Base-by-base conservation (phyloP, 305 asterid genomes). In the Euphrasia arctica region DNA sequence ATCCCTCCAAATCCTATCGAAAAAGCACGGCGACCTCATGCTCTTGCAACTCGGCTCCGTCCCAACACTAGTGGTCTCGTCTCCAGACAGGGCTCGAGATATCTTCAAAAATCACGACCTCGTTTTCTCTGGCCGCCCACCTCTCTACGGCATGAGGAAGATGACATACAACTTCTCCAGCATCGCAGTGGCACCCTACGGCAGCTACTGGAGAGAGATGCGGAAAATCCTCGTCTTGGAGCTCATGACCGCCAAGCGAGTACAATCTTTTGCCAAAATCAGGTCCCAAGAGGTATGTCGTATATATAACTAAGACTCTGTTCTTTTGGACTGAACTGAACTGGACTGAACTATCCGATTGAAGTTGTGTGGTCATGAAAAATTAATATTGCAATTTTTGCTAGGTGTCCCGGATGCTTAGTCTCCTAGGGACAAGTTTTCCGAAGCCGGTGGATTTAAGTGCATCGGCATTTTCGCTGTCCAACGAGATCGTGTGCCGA, bases 1-100 rank as follows among this genome's bases (percentile, higher is more conserved):
- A 3, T 70, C 89, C 0, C 77, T 83, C 1, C 70, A 61, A 10
- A 64, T 43, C 36, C 75, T 85, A 12, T 72, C 90, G 25, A 39
- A 54, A 4, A 59, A 65, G 50, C 52, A 73, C 57, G 93, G 90
- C 22, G 32, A 11, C 10, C 59, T 22, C 59, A 79, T 85, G 85
- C 63, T 60, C 72, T 60, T 85, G 60, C 85, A 81, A 31, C 79
- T 85, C 1, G 93, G 93, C 0, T 74, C 71, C 11, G 67, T 81
- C 3, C 80, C 79, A 0, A 54, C 87, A 1, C 0, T 83, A 3
- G 66, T 85, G 1, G 74, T 85, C 11, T 85, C 93, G 0, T 83
- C 89, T 0, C 67, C 93, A 5, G 73, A 77, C 12, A 58, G 49
- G 41, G 93, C 87, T 0, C 69, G 72, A 1, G 22, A n/a, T n/a